A percentile compares a stretch with the other conserved stretches of the same genome.
phyloP scores from a whole-genome alignment of 1,284 basidiomycete genomes.

The Tilletia setariae region DNA sequence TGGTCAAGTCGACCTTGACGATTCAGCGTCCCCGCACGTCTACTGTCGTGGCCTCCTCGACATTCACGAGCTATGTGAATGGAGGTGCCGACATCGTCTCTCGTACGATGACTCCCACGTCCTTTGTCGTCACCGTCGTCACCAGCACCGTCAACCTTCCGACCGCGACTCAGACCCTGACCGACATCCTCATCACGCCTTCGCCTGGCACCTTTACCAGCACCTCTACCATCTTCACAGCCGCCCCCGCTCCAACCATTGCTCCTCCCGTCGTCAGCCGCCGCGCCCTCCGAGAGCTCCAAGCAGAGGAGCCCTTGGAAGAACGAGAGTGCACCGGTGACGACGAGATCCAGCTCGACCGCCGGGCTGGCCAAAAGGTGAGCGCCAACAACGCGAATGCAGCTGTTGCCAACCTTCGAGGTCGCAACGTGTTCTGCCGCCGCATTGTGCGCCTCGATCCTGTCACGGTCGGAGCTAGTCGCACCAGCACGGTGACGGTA shows the following conservation, averaged over 20 bases:
- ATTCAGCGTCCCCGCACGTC: not conserved
- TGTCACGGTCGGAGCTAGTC: not conserved
- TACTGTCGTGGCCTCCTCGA: not conserved
- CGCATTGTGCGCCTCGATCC: not conserved
- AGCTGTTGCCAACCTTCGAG: not conserved
- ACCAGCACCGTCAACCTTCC: not conserved
- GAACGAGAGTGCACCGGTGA: not conserved
- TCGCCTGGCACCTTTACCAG: slow-evolving; percentile 2
- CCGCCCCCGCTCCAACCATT: not conserved
- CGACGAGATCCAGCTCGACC: not conserved
- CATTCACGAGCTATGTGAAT: not conserved
- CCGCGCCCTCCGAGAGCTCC: not conserved
- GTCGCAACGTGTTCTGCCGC: not conserved
- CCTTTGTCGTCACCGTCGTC: not conserved
- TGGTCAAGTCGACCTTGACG: not conserved
- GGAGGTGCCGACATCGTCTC: not conserved
- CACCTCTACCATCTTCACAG: not conserved
- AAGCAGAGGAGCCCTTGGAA: not conserved
- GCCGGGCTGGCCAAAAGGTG: not conserved
- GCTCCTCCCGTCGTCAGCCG: not conserved
- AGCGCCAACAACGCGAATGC: not conserved
- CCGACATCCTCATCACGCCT: not conserved
- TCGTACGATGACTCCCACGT: not conserved
- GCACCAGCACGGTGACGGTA: not conserved
- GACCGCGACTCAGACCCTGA: not conserved